Base-by-base conservation (phyloP, 208 protist species). In the Trypanosoma platydactyli region DNA sequence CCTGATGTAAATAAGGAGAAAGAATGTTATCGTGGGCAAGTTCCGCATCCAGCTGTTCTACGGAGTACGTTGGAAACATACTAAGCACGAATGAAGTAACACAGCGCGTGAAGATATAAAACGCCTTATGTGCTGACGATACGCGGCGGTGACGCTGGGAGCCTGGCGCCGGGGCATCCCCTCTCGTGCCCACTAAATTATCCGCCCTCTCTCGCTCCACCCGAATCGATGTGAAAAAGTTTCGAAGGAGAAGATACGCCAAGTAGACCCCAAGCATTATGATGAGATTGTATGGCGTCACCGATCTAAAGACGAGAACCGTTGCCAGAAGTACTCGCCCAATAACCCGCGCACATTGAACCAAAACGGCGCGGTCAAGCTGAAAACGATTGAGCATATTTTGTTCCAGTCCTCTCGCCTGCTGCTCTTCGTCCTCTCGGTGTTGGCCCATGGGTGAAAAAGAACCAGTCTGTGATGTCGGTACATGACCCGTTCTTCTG, bases 1-100 rank as follows among this genome's bases (percentile, higher is more conserved):
- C 42, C 25, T 58, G 51, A 33, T 66, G 71, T 5, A 15, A 24
- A 25, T 64, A 64, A 48, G 68, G 57, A 4, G 24, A 52, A 13
- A 91, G 59, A 55, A 94, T 90, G 53, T 76, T 79, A 60, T 94
- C 88, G n/a, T 46, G 52, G 30, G 59, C 40, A 20, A 94, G 64
- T 58, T 89, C 83, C n/a, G 52, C 45, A 72, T 94, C 83, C 3
- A 94, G 63, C 5, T 57, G 33, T 30, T 89, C 81, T 0, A 91
- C 54, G 1, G 81, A 85, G 66, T 87, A 94, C 58, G 69, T 82
- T 12, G 88, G 88, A 35, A 54, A 91, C 9, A 94, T 1, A 54
- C 85, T 92, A 24, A 88, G 25, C 0, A 92, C 5, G 66, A 92
- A 87, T 11, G 83, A 77, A 52, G 86, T 85, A 5, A 80, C 48